phyloP scores from a whole-genome alignment of 768 basidiomycete species.

The Suillus brevipes region DNA sequence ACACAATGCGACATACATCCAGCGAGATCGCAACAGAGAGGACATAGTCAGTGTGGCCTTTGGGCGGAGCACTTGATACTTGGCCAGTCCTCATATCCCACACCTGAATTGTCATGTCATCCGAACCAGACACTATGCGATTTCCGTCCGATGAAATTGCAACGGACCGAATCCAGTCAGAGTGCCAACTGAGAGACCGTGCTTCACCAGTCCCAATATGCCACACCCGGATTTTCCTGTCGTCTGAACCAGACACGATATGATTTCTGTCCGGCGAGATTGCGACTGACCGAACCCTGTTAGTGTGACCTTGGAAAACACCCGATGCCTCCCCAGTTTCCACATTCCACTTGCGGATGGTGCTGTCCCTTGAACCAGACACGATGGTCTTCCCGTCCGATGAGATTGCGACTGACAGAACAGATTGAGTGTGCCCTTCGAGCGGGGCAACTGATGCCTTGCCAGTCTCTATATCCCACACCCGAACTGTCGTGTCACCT shows the following conservation, averaged over 20 bases:
- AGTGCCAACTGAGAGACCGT: background rate
- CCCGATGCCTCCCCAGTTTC: background rate
- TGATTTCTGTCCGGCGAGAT: background rate
- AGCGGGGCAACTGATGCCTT: background rate
- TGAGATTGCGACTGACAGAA: background rate
- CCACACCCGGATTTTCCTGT: background rate
- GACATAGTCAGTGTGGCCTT: no score
- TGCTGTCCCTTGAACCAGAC: background rate
- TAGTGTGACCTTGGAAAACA: background rate
- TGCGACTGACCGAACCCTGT: background rate
- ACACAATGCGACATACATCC: no score
- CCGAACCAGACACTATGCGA: no score
- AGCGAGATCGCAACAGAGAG: no score
- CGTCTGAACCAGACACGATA: background rate
- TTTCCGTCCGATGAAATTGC: background rate
- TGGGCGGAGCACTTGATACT: no score
- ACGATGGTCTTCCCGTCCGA: background rate
- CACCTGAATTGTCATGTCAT: no score
- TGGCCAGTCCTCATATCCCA: no score
- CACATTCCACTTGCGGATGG: no score
- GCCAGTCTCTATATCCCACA: slow-evolving; percentile 1
- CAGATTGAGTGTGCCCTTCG: background rate
- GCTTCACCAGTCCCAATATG: background rate
- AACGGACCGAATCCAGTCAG: background rate
- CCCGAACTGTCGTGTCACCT: background rate